Base-by-base conservation (phyloP, 495 filamentous ascomycete genomes). In the Daldinia loculata region DNA sequence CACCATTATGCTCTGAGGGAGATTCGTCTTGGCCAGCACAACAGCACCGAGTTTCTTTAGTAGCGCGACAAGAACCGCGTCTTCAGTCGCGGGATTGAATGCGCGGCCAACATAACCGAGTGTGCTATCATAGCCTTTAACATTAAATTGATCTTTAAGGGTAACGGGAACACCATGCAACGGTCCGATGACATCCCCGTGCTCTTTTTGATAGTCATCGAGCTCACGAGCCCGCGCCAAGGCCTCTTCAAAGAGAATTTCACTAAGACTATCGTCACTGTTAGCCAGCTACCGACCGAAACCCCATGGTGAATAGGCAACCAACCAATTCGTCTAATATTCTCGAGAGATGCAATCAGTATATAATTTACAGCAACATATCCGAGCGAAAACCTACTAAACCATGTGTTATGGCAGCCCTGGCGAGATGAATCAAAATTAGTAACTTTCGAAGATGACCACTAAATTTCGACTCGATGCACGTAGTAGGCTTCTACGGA, bases 1-100 rank as follows among this genome's bases (percentile, higher is more conserved):
- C 11, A 89, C 92, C 66, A 96, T 83, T n/a, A 96, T 86, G 0
- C 93, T 94, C 53, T 92, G 88, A 1, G 93, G 93, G 6, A 95
- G 77, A 59, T 93, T 93, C 1, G 93, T 95, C 82, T 95, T 96
- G 12, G 91, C 91, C 74, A 94, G 92, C 2, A 93, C 90, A 1
- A 95, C 84, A 8, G 93, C 93, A 19, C 90, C 89, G 9, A 93
- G 91, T 76, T 92, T 90, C 71, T 92, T 93, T 30, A 95, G 77
- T 17, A 95, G 76, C 45, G 81, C 82, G 6, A 92, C 86, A 78
- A 95, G 82, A 6, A 86, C 81, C 0, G 91, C 91, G 84, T 95
- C 90, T 55, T 80, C 74, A 48, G 86, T 78, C 6, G 78, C 63
- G 15, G 81, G 82, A 5, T 87, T 87, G 32, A 80, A 84, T 29